Percentiles rank a stretch among this genome's conserved stretches.
These are phyloP conservation scores for Phoma sp. DNA, from an alignment of 2,329 filamentous ascomycete species.

Conservation along the genomic window DNA sequence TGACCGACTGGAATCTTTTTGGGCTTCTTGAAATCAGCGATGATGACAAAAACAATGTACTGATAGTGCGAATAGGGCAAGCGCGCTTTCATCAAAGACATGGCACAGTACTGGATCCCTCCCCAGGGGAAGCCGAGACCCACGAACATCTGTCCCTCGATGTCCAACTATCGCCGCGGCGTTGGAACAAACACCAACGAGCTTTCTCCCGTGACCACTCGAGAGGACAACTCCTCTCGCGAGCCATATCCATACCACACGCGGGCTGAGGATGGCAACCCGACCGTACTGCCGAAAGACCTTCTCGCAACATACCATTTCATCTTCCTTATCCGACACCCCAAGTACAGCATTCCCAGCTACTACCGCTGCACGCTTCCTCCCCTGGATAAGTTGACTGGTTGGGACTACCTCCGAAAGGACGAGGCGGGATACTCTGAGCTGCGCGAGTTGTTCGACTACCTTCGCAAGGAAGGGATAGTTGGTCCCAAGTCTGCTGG, in stretches of 20 bases:
- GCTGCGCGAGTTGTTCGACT: conserved; percentile 86
- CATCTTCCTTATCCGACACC: conserved; percentile 95
- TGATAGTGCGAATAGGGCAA: conserved; percentile 67
- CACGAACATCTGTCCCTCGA: conserved; percentile 77
- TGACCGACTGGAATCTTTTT: not conserved
- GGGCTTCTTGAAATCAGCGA: not conserved
- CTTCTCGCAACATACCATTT: conserved; percentile 85
- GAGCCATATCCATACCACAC: conserved; percentile 66
- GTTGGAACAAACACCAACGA: conserved; percentile 60
- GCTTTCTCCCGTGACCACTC: conserved; percentile 42
- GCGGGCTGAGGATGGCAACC: conserved; percentile 71
- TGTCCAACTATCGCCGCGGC: conserved; percentile 64
- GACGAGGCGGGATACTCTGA: conserved; percentile 90
- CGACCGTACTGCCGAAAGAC: conserved; percentile 79
- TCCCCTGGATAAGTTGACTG: conserved; percentile 79
- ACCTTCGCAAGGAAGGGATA: conserved; percentile 70
- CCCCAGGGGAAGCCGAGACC: conserved; percentile 65
- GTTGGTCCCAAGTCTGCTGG: conserved; percentile 71
- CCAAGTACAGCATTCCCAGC: conserved; percentile 87
- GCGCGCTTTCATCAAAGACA: conserved; percentile 97
- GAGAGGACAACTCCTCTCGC: conserved; percentile 27
- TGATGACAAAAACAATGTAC: not conserved
- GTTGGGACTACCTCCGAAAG: conserved; percentile 85
- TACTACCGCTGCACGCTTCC: conserved; percentile 95
- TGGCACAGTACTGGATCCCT: conserved; percentile 88